A percentile compares a stretch with the other conserved stretches of the same genome.
Conservation (phyloP, 768 basidiomycete species). For the Saitozyma sp. region DNA sequence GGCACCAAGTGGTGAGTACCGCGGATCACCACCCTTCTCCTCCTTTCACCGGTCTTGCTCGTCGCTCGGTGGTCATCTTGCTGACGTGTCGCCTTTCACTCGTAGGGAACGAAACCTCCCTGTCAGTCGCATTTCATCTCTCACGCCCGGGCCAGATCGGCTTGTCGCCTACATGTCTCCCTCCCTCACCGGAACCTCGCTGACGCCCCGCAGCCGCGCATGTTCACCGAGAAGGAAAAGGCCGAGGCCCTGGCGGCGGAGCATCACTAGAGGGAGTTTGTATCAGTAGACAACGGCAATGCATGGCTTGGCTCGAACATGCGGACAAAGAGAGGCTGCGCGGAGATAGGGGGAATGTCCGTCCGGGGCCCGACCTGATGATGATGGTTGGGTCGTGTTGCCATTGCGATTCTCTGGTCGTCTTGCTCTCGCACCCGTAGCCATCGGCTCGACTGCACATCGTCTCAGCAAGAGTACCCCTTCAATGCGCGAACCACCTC, state of each 20-base stretch:
- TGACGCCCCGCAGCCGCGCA: conserved; percentile 40
- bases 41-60: background rate
- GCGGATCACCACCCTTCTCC: background rate
- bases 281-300: background rate
- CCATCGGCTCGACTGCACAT: too few relatives aligned
- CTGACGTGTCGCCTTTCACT: conserved; percentile 12
- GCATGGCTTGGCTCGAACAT: too few relatives aligned
- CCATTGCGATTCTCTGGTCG: too few relatives aligned
- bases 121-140: conserved; percentile 25
- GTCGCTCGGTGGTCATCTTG: background rate
- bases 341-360: too few relatives aligned
- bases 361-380: too few relatives aligned
- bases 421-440: too few relatives aligned
- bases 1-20: conserved; percentile 87
- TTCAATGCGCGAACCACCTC: too few relatives aligned
- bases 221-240: conserved; percentile 49
- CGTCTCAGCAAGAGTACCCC: too few relatives aligned
- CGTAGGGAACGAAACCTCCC: conserved; percentile 55
- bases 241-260: conserved; percentile 31
- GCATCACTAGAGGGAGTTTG: conserved; percentile 14
- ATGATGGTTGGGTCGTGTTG: too few relatives aligned
- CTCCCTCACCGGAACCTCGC: background rate
- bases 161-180: background rate
- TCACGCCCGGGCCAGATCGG: background rate
- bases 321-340: too few relatives aligned